Conservation (phyloP, 192 early-diverging fungal species). For the Coemansia sp. region DNA sequence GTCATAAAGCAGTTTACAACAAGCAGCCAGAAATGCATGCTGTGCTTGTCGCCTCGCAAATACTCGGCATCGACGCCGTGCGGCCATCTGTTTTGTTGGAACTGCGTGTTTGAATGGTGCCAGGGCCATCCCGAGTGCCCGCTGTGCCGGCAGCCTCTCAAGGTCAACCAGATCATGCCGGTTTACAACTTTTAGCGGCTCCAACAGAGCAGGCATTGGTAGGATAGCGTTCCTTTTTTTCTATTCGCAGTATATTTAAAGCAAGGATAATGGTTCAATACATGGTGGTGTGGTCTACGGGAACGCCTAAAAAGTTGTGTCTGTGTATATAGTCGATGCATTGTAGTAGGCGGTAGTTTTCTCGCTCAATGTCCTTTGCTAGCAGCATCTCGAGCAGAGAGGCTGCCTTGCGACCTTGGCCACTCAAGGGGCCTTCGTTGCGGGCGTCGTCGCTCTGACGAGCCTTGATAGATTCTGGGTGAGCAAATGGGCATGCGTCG, state of each 20-base stretch:
- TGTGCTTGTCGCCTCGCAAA: constrained; percentile 77
- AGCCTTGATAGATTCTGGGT: constrained; percentile 16
- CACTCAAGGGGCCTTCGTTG: not conserved
- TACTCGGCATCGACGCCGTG: constrained; percentile 83
- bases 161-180: constrained; percentile 69
- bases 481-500: constrained; percentile 28
- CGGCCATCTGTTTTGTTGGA: constrained; percentile 97
- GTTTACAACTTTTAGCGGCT: constrained; percentile 77
- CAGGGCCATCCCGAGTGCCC: constrained; percentile 92
- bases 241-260: too few relatives aligned
- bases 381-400: constrained; percentile 36
- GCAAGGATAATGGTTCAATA: too few relatives aligned
- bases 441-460: not conserved
- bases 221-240: too few relatives aligned
- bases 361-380: constrained; percentile 51
- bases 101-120: constrained; percentile 89
- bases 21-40: constrained; percentile 70
- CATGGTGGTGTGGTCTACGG: constrained; percentile 12
- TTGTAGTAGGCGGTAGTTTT: constrained; percentile 43
- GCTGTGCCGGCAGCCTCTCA: constrained; percentile 79
- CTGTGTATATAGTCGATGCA: constrained; percentile 42
- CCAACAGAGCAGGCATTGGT: too few relatives aligned
- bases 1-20: constrained; percentile 43
- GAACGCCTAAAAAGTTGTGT: constrained; percentile 22
- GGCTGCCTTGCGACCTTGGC: not conserved